phyloP scores from a whole-genome alignment of 2,329 filamentous ascomycete species.

The Fusarium scirpi region DNA sequence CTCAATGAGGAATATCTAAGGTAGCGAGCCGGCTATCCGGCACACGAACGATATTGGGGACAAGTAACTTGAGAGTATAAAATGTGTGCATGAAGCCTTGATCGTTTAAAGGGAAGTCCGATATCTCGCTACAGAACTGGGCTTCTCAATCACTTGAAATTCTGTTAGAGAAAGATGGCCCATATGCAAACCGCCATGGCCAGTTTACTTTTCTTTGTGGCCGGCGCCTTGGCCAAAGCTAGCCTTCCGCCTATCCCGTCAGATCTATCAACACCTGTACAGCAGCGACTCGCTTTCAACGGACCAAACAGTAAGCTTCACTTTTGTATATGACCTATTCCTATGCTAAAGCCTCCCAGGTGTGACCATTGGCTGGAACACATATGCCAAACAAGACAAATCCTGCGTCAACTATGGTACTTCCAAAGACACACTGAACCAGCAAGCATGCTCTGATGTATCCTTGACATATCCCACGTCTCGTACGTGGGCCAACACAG shows the following conservation, averaged over 20 bases:
- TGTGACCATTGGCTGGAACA: slow-evolving; percentile 25
- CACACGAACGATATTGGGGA: background rate
- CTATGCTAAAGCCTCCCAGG: background rate
- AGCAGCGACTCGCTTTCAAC: slow-evolving; percentile 13
- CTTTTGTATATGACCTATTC: accelerated
- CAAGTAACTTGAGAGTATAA: background rate
- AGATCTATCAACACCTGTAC: slow-evolving; percentile 24
- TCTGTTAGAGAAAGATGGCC: background rate
- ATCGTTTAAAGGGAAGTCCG: accelerated
- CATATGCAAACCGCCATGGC: background rate
- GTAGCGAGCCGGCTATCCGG: background rate
- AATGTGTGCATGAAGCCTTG: background rate
- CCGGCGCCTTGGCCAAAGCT: background rate
- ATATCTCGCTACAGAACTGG: accelerated
- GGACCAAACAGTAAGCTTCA: slow-evolving; percentile 14
- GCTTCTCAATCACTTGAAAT: accelerated
- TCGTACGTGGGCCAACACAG: slow-evolving; percentile 23
- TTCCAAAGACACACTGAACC: background rate
- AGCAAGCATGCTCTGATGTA: slow-evolving; percentile 20
- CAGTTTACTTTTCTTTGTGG: background rate
- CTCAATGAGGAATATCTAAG: background rate
- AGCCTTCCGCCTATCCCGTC: slow-evolving; percentile 18
- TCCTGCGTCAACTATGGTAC: slow-evolving; percentile 22
- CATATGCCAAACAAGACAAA: slow-evolving; percentile 20
- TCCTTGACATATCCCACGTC: slow-evolving; percentile 32